A percentile compares a stretch with the other conserved stretches of the same genome.
Conservation (phyloP, 306 rosid species). For the Betula pendula region DNA sequence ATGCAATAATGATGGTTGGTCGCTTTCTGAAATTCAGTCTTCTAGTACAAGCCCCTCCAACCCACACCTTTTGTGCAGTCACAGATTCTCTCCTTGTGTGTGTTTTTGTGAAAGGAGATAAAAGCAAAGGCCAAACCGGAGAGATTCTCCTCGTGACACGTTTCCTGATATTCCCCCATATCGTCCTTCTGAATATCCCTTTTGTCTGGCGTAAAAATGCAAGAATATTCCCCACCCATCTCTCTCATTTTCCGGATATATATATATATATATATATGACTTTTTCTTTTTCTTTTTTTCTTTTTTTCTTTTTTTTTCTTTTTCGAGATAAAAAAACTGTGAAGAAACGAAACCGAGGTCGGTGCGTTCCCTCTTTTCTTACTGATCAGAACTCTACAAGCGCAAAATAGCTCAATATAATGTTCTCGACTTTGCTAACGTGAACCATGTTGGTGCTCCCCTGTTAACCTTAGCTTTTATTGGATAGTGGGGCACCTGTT, state of each 20-base stretch:
- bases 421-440: background rate
- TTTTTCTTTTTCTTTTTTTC: too few species aligned
- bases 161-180: conserved; percentile 56
- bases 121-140: conserved; percentile 10
- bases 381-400: background rate
- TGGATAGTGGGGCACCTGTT: too few species aligned
- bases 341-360: conserved; percentile 24
- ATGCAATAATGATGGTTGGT: conserved; percentile 62
- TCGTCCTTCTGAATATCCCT: conserved; percentile 86
- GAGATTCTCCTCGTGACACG: conserved; percentile 56
- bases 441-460: background rate
- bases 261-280: too few species aligned
- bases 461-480: background rate
- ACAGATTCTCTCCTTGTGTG: conserved; percentile 46
- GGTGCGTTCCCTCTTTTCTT: too few species aligned
- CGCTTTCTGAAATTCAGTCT: conserved; percentile 68
- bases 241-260: background rate
- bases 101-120: conserved; percentile 9
- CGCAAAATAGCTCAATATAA: background rate
- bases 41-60: conserved; percentile 81
- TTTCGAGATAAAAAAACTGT: background rate
- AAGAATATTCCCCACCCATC: conserved; percentile 62
- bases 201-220: conserved; percentile 53
- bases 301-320: background rate
- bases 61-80: conserved; percentile 62